Evolutionary conservation across 2,329 filamentous ascomycete species (phyloP), one percentile per base, ranked within the genome.

Genomic region (Neoscytalidium dimidiatum): DNA sequence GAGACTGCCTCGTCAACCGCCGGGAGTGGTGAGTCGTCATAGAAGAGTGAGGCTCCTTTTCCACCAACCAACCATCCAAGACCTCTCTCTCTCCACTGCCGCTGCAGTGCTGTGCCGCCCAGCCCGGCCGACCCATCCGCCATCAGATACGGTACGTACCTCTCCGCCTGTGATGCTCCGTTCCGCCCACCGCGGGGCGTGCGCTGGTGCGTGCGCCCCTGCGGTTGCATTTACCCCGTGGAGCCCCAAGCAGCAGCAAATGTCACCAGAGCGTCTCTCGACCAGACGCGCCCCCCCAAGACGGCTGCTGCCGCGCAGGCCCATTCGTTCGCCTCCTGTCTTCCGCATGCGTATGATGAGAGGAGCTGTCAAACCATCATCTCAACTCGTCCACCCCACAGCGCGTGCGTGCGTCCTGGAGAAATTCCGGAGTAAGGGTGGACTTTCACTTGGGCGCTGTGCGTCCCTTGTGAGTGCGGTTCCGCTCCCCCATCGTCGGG

Each of bases 201-300:
- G n/a, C n/a, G n/a, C n/a, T n/a, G n/a, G n/a, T n/a, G n/a, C n/a
- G n/a, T n/a, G n/a, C n/a, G n/a, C n/a, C n/a, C n/a, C n/a, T n/a
- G n/a, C n/a, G n/a, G n/a, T 29, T 44, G 35, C 35, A n/a, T 44
- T 23, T 21, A n/a, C 17, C 28, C 28, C 29, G 49, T 52, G 49
- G 49, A 52, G 49, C 51, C 51, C 51, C 51, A n/a, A 29, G 19
- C 8, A 38, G 35, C 21, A 29, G 48, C 48, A 43, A 57, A 28
- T 29, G 53, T 57, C 53, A 57, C 53, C 53, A 57, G 53, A 57
- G 53, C 17, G 19, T 57, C 53, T 43, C 35, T 43, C n/a, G 53
- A 57, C 53, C 21, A 9, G 19, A 26, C 8, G 4, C 26, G 3
- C 8, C 11, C 46, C 6, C 48, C 21, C 33, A 56, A 23, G 23